Base-by-base conservation (phyloP, 2,329 filamentous ascomycete species). In the Penicillium sp. region DNA sequence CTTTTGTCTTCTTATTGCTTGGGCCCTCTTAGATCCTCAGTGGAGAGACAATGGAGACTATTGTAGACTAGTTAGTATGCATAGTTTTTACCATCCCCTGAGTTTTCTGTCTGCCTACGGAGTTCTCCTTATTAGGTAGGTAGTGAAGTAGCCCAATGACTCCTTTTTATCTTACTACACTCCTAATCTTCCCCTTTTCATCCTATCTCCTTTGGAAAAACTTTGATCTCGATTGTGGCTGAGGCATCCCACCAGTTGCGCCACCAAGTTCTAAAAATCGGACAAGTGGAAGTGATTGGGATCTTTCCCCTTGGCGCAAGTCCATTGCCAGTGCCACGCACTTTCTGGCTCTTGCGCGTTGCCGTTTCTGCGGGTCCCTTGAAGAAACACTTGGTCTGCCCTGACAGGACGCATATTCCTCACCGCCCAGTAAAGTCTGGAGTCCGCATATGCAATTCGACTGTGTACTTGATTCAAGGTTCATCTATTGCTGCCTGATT, bases 31-130 rank as follows among this genome's bases (percentile, higher is more conserved):
- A 25, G 46, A 44, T 44, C 28, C 11, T 43, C 46, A n/a, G 46
- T 49, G 40, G 46, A 49, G 46, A 44, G 46, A 41, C 40, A 49
- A 39, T 22, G 7, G 10, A n/a, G 14, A 42, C 45, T 47, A 41
- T 42, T 35, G 45, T 46, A 35, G 45, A 43, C 38, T 48, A 44
- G 40, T 34, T 25, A 13, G 5, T 28, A 41, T 41, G 29, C 29
- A 29, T n/a, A n/a, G n/a, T n/a, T n/a, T n/a, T n/a, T 27, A 44
- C 12, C 6, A 22, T 44, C 33, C 33, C 41, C 41, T 44, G 30
- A 42, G 29, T 25, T 14, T 11, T 27, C 10, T 39, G 4, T 4
- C 4, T 16, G n/a, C n/a, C n/a, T n/a, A n/a, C n/a, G n/a, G n/a
- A n/a, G n/a, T n/a, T n/a, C n/a, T n/a, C n/a, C n/a, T n/a, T n/a